Evolutionary conservation across 306 rosid species (phyloP).

Genomic region (Begonia masoniana): DNA sequence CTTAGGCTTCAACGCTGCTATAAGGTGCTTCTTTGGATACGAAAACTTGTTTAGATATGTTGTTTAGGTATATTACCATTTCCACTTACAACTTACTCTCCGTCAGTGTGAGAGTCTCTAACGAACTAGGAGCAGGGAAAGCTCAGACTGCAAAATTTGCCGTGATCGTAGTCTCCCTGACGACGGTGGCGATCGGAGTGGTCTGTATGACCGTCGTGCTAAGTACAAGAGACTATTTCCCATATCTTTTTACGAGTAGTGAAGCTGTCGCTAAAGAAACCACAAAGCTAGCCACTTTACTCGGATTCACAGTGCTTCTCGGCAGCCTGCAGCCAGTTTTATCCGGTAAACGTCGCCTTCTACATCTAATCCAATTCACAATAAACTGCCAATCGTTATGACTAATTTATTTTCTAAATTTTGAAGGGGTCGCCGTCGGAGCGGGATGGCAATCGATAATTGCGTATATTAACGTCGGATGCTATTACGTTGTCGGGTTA

Average conservation of each 20-base stretch:
- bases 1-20: slow-evolving; percentile 64
- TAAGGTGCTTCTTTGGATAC: slow-evolving; percentile 31
- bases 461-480: slow-evolving; percentile 70
- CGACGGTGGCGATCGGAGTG: slow-evolving; percentile 55
- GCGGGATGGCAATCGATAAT: slow-evolving; percentile 82
- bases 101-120: slow-evolving; percentile 76
- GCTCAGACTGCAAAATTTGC: slow-evolving; percentile 38
- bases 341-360: slow-evolving; percentile 30
- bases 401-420: background rate
- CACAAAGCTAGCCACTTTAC: slow-evolving; percentile 47
- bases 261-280: slow-evolving; percentile 53
- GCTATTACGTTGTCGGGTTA: slow-evolving; percentile 62
- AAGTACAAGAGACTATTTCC: slow-evolving; percentile 44
- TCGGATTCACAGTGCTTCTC: slow-evolving; percentile 45
- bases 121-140: slow-evolving; percentile 74
- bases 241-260: slow-evolving; percentile 53
- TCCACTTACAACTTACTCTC: background rate
- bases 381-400: background rate
- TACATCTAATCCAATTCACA: background rate
- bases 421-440: slow-evolving; percentile 84
- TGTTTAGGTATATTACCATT: background rate
- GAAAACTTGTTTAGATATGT: background rate
- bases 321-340: slow-evolving; percentile 73
- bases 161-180: slow-evolving; percentile 53
- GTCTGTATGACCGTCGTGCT: slow-evolving; percentile 31